Base-by-base conservation (phyloP, 2,329 filamentous ascomycete species). In the Penicillium sp. region DNA sequence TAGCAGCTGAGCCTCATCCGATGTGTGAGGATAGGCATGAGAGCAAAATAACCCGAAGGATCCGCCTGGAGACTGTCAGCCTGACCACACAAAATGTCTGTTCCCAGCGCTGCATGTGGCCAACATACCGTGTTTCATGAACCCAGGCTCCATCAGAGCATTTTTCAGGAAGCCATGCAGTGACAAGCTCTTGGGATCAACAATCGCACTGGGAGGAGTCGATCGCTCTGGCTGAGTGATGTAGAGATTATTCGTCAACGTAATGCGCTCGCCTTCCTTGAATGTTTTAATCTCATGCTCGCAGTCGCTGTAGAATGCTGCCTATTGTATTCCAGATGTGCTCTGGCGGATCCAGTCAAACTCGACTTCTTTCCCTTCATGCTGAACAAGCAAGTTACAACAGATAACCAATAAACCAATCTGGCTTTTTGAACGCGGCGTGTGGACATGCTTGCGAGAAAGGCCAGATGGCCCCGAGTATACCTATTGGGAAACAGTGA, bases 181-280 rank as follows among this genome's bases (percentile, higher is more conserved):
- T 0, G 74, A 74, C 44, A 76, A 62, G 1, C 62, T 53, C 3
- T 60, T 59, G 5, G 71, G 63, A 50, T 76, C 67, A 34, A 76
- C 61, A n/a, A 56, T 48, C 7, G 48, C 53, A 42, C 38, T 57
- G 11, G 38, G 45, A 32, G 51, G 50, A 42, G 63, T 59, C 41
- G 46, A 60, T 8, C 70, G 72, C n/a, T 68, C 62, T 4, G 73
- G 68, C 19, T 69, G 64, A 2, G 70, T 68, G 10, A 74, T 67
- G 57, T 76, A 84, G 1, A 87, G 69, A 53, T 85, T 85, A 68
- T 86, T 86, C 0, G 82, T 86, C 19, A 87, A 64, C 0, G 81
- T 85, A 14, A 86, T 57, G 0, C 81, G 78, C 53, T 85, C 74
- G 0, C 83, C 82, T 1, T 68, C 59, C 0, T 69, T 79, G 6